These are phyloP conservation scores for Phytophthora pluvialis DNA, from an alignment of 352 stramenopile genomes.

Conservation along the genomic window DNA sequence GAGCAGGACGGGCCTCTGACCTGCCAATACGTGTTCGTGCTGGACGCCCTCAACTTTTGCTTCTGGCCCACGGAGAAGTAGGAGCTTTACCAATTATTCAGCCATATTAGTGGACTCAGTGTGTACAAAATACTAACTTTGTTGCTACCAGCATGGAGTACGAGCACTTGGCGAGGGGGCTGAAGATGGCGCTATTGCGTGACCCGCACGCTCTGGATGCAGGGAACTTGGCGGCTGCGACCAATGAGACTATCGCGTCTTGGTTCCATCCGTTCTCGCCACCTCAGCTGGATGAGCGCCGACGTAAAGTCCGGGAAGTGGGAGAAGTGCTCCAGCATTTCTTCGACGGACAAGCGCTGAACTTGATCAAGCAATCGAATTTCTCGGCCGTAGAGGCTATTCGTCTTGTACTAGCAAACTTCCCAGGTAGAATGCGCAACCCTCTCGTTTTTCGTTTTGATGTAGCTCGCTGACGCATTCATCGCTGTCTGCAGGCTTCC, in stretches of 20 bases:
- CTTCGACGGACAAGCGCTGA: constrained; percentile 58
- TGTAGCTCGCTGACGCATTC: background rate
- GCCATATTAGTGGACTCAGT: too few relatives aligned
- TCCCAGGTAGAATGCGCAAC: constrained; percentile 47
- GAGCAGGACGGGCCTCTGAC: constrained; percentile 70
- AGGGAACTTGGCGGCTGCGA: constrained; percentile 46
- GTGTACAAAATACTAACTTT: background rate
- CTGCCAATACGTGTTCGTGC: constrained; percentile 88
- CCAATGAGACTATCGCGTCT: constrained; percentile 47
- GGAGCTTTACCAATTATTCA: background rate
- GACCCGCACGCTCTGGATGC: constrained; percentile 72
- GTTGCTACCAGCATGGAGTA: constrained; percentile 77
- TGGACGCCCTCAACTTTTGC: constrained; percentile 92
- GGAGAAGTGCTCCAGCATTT: constrained; percentile 53
- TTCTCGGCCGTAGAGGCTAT: constrained; percentile 68
- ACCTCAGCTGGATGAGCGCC: constrained; percentile 65
- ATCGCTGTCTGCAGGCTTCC: constrained; percentile 51
- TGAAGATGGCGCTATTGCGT: constrained; percentile 72
- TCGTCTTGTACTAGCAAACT: constrained; percentile 67
- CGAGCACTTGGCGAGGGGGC: constrained; percentile 75
- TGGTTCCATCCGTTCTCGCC: constrained; percentile 76
- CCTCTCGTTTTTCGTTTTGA: background rate
- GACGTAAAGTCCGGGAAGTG: constrained; percentile 66
- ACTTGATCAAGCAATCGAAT: constrained; percentile 58
- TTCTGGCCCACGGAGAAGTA: constrained; percentile 88